These are phyloP conservation scores for Dioscorea zingiberensis DNA, from an alignment of 106 monocot genomes.

Conservation along the genomic window DNA sequence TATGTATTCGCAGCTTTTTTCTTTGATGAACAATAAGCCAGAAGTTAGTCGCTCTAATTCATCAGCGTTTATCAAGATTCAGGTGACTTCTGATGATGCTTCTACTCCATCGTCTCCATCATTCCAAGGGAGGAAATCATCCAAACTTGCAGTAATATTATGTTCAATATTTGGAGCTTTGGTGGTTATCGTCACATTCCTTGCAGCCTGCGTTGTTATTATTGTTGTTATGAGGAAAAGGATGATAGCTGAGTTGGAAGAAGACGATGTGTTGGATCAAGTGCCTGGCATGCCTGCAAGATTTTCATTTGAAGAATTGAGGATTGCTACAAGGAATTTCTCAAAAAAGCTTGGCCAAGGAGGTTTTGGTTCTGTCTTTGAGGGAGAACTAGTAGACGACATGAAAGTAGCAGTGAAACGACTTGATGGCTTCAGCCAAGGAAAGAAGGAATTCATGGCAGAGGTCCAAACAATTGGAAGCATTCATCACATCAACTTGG, in stretches of 20 bases:
- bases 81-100: neutral
- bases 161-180: neutral
- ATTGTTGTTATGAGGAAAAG: conserved; percentile 6
- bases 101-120: neutral
- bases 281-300: conserved; percentile 24
- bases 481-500: conserved; percentile 25
- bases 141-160: neutral
- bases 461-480: conserved; percentile 22
- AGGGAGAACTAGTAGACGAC: conserved; percentile 30
- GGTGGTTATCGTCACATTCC: neutral
- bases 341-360: conserved; percentile 39
- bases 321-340: conserved; percentile 32
- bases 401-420: conserved; percentile 44
- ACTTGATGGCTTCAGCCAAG: conserved; percentile 20
- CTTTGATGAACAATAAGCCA: conserved; percentile 23
- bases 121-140: neutral
- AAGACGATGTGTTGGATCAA: conserved; percentile 23
- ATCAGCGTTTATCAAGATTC: conserved; percentile 42
- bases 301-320: conserved; percentile 28
- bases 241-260: neutral
- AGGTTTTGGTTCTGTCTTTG: conserved; percentile 57
- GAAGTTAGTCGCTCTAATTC: conserved; percentile 18
- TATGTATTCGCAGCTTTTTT: conserved; percentile 25
- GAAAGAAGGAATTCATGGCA: conserved; percentile 30
- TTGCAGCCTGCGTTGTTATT: neutral